Evolutionary conservation across 306 rosid species (phyloP).

Genomic region (Vigna nakashimae): DNA sequence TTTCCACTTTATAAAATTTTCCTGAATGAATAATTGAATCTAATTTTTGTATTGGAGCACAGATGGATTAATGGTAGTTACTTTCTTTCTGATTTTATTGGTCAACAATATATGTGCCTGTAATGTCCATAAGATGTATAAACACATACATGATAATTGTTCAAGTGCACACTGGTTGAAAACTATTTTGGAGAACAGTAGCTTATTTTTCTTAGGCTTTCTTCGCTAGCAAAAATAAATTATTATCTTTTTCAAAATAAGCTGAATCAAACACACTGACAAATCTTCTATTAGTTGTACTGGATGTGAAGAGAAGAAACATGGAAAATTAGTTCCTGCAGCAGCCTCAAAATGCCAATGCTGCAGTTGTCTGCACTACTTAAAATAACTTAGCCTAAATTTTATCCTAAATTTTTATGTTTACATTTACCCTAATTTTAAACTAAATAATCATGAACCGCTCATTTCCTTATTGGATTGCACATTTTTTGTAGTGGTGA

Average conservation of each 20-base stretch:
- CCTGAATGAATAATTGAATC: neutral
- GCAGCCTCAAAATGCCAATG: slow-evolving; percentile 1
- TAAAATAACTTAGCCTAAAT: too few species aligned
- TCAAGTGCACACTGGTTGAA: neutral
- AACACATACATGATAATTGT: neutral
- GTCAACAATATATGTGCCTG: neutral
- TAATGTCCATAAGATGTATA: neutral
- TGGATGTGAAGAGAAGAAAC: neutral
- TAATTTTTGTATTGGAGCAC: neutral
- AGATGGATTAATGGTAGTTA: neutral
- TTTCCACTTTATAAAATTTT: neutral
- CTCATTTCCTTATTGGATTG: slow-evolving; percentile 5
- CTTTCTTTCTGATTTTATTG: neutral
- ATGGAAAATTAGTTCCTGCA: slow-evolving; percentile 1
- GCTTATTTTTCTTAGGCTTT: neutral
- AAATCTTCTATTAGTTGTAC: neutral
- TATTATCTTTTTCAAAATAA: neutral
- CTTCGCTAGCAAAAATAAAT: neutral
- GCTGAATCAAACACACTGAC: neutral
- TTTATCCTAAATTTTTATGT: neutral
- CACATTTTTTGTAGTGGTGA: neutral
- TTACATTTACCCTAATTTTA: neutral
- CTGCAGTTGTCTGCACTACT: slow-evolving; percentile 8
- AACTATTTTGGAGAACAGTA: neutral
- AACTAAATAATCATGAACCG: neutral